Evolutionary conservation across 345 rosid genomes (phyloP).

Genomic region (Firmiana major): DNA sequence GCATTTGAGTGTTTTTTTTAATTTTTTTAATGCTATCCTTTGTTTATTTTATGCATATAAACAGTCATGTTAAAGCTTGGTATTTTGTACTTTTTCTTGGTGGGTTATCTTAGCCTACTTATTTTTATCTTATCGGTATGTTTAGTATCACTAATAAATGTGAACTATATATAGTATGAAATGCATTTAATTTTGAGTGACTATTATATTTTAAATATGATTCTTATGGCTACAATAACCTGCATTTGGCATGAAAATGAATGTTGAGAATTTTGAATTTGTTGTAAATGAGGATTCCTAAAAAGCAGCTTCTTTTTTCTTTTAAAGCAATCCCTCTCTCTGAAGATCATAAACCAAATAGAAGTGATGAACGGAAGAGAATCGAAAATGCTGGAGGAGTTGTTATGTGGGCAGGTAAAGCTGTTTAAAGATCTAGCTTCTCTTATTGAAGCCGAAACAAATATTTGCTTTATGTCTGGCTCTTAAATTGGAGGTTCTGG

Average conservation of each 20-base stretch:
- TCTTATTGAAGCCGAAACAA: constrained; percentile 7
- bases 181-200: background rate
- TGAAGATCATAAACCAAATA: constrained; percentile 97
- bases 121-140: too few relatives aligned
- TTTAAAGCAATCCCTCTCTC: constrained; percentile 85
- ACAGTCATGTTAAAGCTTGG: background rate
- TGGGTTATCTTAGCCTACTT: background rate
- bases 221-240: background rate
- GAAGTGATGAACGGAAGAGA: constrained; percentile 95
- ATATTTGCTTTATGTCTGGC: background rate
- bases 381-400: constrained; percentile 94
- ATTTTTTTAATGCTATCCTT: background rate
- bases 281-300: background rate
- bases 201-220: background rate
- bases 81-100: background rate
- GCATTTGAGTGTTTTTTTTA: background rate
- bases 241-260: background rate
- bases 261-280: background rate
- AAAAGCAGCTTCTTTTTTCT: constrained; percentile 12
- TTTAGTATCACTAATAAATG: too few relatives aligned
- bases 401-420: constrained; percentile 97
- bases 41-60: background rate
- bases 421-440: background rate
- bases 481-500: background rate
- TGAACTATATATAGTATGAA: background rate